Evolutionary conservation across 371 early-diverging fungal species (phyloP).

Genomic region (Mucor mucedo): DNA sequence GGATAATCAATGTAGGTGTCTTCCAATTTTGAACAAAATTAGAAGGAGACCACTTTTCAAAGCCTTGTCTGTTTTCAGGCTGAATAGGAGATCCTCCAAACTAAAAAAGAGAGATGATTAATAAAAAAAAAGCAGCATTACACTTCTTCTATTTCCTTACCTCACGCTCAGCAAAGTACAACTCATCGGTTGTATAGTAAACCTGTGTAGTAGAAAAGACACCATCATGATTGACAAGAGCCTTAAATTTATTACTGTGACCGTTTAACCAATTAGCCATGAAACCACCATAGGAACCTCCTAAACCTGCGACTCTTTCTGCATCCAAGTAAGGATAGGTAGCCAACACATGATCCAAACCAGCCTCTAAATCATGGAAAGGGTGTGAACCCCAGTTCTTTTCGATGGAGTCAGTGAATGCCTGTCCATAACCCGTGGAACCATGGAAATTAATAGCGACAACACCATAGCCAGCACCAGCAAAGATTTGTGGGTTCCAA

Average conservation of each 20-base stretch:
- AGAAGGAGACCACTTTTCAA: conserved; percentile 76
- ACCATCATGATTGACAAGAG: conserved; percentile 86
- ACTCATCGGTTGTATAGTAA: conserved; percentile 79
- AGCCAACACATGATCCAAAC: conserved; percentile 70
- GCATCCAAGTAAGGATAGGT: conserved; percentile 66
- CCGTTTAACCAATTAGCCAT: conserved; percentile 81
- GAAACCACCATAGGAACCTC: conserved; percentile 86
- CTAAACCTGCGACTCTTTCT: conserved; percentile 69
- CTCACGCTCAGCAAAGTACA: conserved; percentile 82
- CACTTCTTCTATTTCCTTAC: conserved; percentile 25
- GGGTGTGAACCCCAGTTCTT: conserved; percentile 84
- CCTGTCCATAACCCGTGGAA: conserved; percentile 84
- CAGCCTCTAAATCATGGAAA: conserved; percentile 75
- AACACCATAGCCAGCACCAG: conserved; percentile 75
- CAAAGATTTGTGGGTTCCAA: conserved; percentile 82
- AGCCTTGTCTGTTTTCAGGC: conserved; percentile 56
- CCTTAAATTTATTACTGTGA: conserved; percentile 66
- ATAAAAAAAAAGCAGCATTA: neutral
- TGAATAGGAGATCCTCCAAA: conserved; percentile 74
- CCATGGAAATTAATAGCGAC: conserved; percentile 84
- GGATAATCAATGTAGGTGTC: conserved; percentile 83
- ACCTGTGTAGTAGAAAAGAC: conserved; percentile 70
- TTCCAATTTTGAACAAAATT: conserved; percentile 77
- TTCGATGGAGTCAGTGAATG: conserved; percentile 74
- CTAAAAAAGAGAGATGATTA: conserved; percentile 28